A percentile compares a stretch with the other conserved stretches of the same genome.
These are phyloP conservation scores for Apiospora aurea DNA, from an alignment of 2,329 filamentous ascomycete genomes.

Conservation along the genomic window DNA sequence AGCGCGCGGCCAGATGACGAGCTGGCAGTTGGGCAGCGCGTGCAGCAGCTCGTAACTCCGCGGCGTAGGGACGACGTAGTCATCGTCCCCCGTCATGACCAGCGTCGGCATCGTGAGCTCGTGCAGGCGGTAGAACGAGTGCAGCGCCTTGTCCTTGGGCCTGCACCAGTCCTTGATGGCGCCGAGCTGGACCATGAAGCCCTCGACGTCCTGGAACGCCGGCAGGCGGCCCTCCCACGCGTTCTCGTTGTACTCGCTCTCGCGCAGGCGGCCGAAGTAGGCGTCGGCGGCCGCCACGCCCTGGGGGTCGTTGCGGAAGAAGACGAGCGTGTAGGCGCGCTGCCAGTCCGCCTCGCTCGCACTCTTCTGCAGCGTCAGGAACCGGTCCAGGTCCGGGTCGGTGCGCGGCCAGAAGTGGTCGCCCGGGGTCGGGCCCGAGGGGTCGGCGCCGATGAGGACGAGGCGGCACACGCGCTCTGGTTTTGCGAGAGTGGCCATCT, in stretches of 20 bases:
- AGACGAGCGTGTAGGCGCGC: conserved; percentile 16
- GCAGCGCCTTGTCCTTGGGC: not conserved
- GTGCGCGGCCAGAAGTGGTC: conserved; percentile 21
- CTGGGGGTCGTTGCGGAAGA: conserved; percentile 21
- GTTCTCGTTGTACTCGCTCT: conserved; percentile 22
- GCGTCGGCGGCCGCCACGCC: conserved; percentile 17
- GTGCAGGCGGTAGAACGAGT: conserved; percentile 17
- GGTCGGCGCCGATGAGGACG: conserved; percentile 10
- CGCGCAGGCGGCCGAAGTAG: conserved; percentile 21
- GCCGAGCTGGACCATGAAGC: conserved; percentile 7
- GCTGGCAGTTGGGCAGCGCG: conserved; percentile 12
- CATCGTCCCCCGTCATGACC: conserved; percentile 21
- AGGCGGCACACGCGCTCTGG: conserved; percentile 4
- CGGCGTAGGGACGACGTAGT: conserved; percentile 14
- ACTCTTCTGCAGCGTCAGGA: not conserved
- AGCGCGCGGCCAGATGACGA: conserved; percentile 10
- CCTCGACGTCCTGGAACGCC: conserved; percentile 8
- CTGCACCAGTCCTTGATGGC: conserved; percentile 19
- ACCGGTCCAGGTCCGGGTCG: not conserved
- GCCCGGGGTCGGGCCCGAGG: not conserved
- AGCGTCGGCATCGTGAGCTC: conserved; percentile 22
- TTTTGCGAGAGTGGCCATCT: conserved; percentile 16
- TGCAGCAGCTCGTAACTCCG: conserved; percentile 23
- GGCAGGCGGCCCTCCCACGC: not conserved
- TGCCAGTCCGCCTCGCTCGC: conserved; percentile 11